Base-by-base conservation (phyloP, 352 stramenopile species). In the Pythium aristosporum region DNA sequence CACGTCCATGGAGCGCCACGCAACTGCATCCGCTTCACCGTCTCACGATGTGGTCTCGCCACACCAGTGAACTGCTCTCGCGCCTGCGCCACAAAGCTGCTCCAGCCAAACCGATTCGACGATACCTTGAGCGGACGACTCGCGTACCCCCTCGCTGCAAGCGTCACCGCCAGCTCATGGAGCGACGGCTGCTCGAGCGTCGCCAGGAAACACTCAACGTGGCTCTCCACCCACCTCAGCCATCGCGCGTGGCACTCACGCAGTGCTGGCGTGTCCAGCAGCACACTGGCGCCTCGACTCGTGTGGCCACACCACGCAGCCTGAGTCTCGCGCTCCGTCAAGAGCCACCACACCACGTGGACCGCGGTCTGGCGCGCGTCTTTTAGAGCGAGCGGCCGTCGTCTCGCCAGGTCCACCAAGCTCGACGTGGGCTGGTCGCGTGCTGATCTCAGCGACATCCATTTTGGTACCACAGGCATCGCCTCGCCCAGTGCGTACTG, bases 321-420 rank as follows among this genome's bases (percentile, higher is more conserved):
- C 10, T 58, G 36, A 0, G 41, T 58, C 37, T 49, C 28, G 4
- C 25, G 2, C 48, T 65, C 58, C 3, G 58, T 34, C 37, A 41
- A 16, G 23, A 65, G 48, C 58, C 58, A 65, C 48, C 48, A 49
- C 21, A 58, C 58, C 21, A 65, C 23, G 20, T 65, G 58, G 25
- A 37, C 23, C 21, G 58, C 58, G 25, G 52, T 23, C 13, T 64
- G 46, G 6, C 30, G 50, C 1, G 12, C 42, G 42, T 48, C 42
- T 48, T 23, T 7, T 30, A 37, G 1, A 18, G 30, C 30, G 20
- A 23, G 18, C 20, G 34, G 18, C 20, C 34, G 8, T 18, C n/a
- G 25, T 28, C 25, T 28, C 25, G 25, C 25, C 25, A 4, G 25
- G 2, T 28, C 25, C 25, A 28, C 25, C 25, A 28, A 28, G 25